phyloP scores from a whole-genome alignment of 768 basidiomycete species.

The Lepiota brunneoincarnata region DNA sequence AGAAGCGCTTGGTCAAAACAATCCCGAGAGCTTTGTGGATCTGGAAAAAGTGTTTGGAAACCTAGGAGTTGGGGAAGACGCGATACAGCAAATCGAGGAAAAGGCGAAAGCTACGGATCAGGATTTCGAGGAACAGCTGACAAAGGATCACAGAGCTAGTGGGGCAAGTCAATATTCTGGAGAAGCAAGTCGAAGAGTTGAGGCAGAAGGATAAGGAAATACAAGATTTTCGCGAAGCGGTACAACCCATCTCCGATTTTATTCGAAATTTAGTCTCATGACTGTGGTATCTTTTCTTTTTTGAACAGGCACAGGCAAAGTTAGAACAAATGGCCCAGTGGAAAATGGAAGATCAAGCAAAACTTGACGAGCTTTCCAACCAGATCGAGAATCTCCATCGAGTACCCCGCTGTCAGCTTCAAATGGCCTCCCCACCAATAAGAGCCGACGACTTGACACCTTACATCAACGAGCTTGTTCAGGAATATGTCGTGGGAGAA shows the following conservation, averaged over 20 bases:
- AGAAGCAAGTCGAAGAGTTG: constrained; percentile 25
- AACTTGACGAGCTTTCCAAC: constrained; percentile 18
- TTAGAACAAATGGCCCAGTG: constrained; percentile 8
- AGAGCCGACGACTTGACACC: constrained; percentile 16
- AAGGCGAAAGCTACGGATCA: constrained; percentile 7
- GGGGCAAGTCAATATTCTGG: constrained; percentile 21
- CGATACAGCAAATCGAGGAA: background rate
- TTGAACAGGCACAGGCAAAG: background rate
- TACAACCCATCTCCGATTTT: background rate
- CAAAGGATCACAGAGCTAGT: constrained; percentile 12
- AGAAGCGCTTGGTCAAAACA: constrained; percentile 2
- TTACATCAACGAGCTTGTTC: constrained; percentile 7
- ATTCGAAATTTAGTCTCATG: background rate
- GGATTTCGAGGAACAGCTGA: background rate
- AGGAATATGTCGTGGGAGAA: constrained; percentile 19
- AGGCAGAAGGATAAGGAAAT: constrained; percentile 38
- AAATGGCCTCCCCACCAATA: constrained; percentile 1
- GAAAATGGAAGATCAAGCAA: constrained; percentile 13
- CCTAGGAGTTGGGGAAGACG: background rate
- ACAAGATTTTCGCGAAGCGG: constrained; percentile 26
- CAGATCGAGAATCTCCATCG: constrained; percentile 10
- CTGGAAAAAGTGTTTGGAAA: constrained; percentile 1
- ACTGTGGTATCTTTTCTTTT: background rate
- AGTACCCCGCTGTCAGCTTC: background rate
- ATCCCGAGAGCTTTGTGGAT: background rate